phyloP scores from a whole-genome alignment of 1,139 yeast genomes.

The Debaryomycetaceae sp. region DNA sequence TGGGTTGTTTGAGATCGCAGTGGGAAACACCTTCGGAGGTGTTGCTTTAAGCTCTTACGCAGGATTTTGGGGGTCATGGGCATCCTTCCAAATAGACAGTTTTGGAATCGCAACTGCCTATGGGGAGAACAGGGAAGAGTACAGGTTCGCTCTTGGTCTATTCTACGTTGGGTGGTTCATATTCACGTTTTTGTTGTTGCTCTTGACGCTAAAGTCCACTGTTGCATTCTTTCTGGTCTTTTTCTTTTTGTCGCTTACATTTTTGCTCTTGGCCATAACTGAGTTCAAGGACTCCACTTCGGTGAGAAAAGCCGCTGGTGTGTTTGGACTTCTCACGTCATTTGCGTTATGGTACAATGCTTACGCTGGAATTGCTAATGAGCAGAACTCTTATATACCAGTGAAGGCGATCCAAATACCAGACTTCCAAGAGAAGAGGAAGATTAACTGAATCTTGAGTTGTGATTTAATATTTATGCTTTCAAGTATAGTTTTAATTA shows the following conservation, averaged over 20 bases:
- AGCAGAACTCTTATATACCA: constrained; percentile 63
- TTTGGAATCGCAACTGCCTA: constrained; percentile 70
- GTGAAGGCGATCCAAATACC: constrained; percentile 50
- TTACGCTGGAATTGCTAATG: constrained; percentile 81
- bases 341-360: constrained; percentile 88
- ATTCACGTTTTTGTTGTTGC: constrained; percentile 64
- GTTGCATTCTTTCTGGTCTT: constrained; percentile 70
- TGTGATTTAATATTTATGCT: background rate
- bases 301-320: constrained; percentile 70
- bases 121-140: constrained; percentile 31
- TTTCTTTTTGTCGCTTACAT: constrained; percentile 61
- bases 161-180: constrained; percentile 77
- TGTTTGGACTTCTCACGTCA: constrained; percentile 75
- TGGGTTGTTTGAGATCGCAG: constrained; percentile 72
- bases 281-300: constrained; percentile 32
- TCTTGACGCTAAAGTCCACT: constrained; percentile 76
- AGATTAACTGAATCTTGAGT: background rate
- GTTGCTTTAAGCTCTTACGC: constrained; percentile 79
- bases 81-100: constrained; percentile 65
- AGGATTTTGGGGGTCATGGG: constrained; percentile 87
- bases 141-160: constrained; percentile 61
- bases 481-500: background rate
- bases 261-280: constrained; percentile 62
- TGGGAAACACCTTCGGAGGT: constrained; percentile 90
- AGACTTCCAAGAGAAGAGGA: constrained; percentile 27